Evolutionary conservation across 805 yeast genomes (phyloP), one percentile per base, ranked within the genome.

Genomic region (Saccharomycopsis sp.): DNA sequence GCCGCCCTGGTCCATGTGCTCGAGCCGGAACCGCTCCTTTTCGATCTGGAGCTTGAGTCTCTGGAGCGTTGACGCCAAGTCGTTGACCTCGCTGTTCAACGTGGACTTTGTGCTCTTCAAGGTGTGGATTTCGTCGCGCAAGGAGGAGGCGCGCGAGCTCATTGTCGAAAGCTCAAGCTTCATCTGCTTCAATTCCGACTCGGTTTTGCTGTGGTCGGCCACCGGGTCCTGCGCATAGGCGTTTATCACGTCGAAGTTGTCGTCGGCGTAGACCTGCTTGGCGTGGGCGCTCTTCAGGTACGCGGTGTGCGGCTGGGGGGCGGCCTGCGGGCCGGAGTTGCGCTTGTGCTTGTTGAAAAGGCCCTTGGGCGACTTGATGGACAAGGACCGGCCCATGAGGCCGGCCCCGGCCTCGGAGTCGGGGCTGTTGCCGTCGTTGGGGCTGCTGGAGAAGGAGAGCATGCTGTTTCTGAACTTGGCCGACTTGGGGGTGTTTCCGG

Each of bases 101-200:
- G 71, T 68, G 37, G 71, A 73, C 69, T 79, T 84, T 52, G 78
- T 77, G 0, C 64, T 60, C 34, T 71, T 75, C 61, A 90, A 71
- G 18, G 72, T 77, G 52, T 75, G 78, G 14, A 87, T 75, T 46
- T 86, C 90, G 50, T 71, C 73, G 21, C 48, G 37, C n/a, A 51
- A 24, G 8, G 53, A 51, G 15, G n/a, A 14, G 7, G 37, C 37
- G 14, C 29, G 14, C 15, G 24, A 54, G 1, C 68, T 65, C 56
- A 80, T 66, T 24, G 73, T 70, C 29, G 69, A 65, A 16, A 80
- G 63, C 58, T 80, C 84, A 21, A 65, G 59, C 61, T 71, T 77
- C 54, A 76, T 56, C 24, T 65, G 57, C 41, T 70, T 66, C 56
- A 77, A 63, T 56, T 75, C 79, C 48, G 72, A 68, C 61, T 77